Evolutionary conservation across 768 basidiomycete genomes (phyloP).

Genomic region (Phanerodontia chrysosporium): DNA sequence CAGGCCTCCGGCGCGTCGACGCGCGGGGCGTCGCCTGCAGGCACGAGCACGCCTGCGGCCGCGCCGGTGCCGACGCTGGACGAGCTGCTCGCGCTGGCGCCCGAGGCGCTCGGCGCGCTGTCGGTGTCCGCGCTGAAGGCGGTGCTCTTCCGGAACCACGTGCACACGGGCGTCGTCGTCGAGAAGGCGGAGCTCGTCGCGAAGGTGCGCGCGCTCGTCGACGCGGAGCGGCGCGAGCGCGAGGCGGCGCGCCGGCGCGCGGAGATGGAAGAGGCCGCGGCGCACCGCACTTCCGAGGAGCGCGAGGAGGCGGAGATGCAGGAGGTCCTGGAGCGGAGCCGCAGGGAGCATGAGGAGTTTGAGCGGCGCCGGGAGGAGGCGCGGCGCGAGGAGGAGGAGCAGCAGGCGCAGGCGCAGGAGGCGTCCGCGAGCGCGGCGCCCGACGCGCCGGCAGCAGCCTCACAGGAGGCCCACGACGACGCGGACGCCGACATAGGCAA

Average conservation of each 20-base stretch:
- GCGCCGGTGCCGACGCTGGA: conserved; percentile 55
- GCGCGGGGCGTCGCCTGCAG: conserved; percentile 15
- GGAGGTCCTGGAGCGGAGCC: conserved; percentile 10
- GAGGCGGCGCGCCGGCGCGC: conserved; percentile 17
- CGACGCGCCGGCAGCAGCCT: not conserved
- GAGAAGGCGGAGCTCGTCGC: conserved; percentile 84
- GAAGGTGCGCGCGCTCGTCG: conserved; percentile 60
- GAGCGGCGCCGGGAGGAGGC: not conserved
- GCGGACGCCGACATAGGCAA: too few relatives aligned
- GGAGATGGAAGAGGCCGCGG: conserved; percentile 23
- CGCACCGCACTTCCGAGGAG: conserved; percentile 12
- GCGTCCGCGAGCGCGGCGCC: not conserved
- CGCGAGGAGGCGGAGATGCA: conserved; percentile 20
- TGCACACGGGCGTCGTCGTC: conserved; percentile 61
- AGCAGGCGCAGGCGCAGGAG: not conserved
- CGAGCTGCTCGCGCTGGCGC: conserved; percentile 58
- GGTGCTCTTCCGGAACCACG: conserved; percentile 75
- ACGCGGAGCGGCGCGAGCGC: conserved; percentile 34
- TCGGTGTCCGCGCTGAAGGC: conserved; percentile 73
- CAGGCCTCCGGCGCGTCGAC: conserved; percentile 10
- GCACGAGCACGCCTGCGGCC: conserved; percentile 10
- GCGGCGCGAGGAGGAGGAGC: not conserved
- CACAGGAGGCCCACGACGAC: too few relatives aligned
- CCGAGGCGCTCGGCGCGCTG: conserved; percentile 52
- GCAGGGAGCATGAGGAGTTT: not conserved